A percentile compares a stretch with the other conserved stretches of the same genome.
Conservation (phyloP, 2,329 filamentous ascomycete species). For the Lasiodiplodia gonubiensis region DNA sequence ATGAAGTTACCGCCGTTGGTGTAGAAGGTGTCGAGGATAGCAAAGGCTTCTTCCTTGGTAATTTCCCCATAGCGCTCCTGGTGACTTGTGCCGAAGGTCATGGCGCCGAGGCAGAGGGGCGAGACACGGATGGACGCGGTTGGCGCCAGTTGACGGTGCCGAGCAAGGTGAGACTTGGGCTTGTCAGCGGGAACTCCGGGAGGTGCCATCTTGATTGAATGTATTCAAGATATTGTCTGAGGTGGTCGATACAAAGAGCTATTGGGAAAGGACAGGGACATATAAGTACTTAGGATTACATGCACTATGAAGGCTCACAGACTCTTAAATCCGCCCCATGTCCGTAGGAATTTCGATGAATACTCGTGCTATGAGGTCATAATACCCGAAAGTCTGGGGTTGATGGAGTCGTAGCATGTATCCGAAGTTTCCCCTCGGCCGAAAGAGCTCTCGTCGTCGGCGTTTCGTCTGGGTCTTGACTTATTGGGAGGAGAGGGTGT, state of each 20-base stretch:
- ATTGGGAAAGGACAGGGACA: background rate
- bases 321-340: background rate
- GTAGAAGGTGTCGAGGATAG: conserved; percentile 71
- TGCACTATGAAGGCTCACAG: background rate
- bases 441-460: background rate
- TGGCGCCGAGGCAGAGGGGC: conserved; percentile 60
- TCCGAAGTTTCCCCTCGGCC: conserved; percentile 16
- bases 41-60: conserved; percentile 63
- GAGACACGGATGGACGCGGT: conserved; percentile 60
- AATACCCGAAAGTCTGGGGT: no score
- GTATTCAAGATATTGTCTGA: background rate
- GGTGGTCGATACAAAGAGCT: background rate
- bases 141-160: conserved; percentile 59
- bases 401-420: background rate
- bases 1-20: conserved; percentile 70
- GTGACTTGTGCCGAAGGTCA: conserved; percentile 62
- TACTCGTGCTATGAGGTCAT: background rate
- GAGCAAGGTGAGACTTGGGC: conserved; percentile 52
- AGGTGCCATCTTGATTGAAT: conserved; percentile 1
- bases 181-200: conserved; percentile 32
- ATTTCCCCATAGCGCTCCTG: conserved; percentile 7
- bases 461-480: background rate
- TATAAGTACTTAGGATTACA: background rate
- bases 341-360: background rate
- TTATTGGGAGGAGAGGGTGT: background rate